Evolutionary conservation across 768 basidiomycete species (phyloP), one percentile per base, ranked within the genome.

Genomic region (Mycena capillaripes): DNA sequence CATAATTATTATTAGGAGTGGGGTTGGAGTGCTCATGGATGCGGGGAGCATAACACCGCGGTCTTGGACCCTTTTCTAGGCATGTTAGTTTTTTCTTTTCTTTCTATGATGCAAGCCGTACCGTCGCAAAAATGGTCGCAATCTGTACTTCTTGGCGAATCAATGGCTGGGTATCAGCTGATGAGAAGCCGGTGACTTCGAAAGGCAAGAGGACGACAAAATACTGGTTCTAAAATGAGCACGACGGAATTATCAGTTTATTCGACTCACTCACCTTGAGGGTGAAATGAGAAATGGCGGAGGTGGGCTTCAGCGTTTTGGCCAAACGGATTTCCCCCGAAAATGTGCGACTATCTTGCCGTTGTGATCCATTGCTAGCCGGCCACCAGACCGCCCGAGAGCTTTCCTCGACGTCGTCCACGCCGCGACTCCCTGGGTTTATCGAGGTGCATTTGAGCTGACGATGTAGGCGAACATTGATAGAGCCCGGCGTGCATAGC

Each of bases 381-480:
- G 85, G 84, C 88, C 88, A 89, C 88, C 88, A 89, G 10, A 82
- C 81, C n/a, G 87, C 89, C 16, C 79, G 76, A 2, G 83, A 82
- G 70, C 85, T 78, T 53, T 87, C 85, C 60, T 86, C 84, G 14
- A 84, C 78, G 19, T 74, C 65, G 72, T 75, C 27, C 50, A 69
- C 19, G 64, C 75, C 27, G 62, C 65, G 40, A 34, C 27, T 29
- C 46, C 7, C 25, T 16, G 38, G 40, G 16, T 25, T 44, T 16
- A 56, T 8, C 29, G 68, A 36, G 16, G 50, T 53, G 78, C 83
- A 88, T 68, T 82, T 82, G 48, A 87, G 82, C 11, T 84, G 82
- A 4, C 87, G 82, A 32, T 83, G 79, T 25, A 89, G 80, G 25
- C 80, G 76, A 23, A 87, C 81, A 25, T 79, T 76, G 48, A 86